Conservation (phyloP, 352 stramenopile species). For the Pythium scleroteichum region DNA sequence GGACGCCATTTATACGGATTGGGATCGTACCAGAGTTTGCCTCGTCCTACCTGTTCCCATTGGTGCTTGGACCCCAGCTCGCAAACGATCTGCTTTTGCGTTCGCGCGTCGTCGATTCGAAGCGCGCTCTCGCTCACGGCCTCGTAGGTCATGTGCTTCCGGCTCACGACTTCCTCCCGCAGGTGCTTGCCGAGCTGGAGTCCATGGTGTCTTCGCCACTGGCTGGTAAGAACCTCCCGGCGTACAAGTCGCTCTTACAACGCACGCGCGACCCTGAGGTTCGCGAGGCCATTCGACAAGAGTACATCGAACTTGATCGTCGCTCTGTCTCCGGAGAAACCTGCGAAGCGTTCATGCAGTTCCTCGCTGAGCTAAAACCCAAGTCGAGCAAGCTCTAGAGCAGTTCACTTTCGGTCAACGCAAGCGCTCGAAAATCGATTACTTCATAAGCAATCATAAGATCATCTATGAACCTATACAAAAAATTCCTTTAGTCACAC, state of each 20-base stretch:
- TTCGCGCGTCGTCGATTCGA: slow-evolving; percentile 54
- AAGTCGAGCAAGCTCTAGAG: slow-evolving; percentile 26
- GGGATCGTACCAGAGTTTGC: slow-evolving; percentile 86
- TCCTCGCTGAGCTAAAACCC: slow-evolving; percentile 20
- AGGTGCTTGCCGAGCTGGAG: slow-evolving; percentile 46
- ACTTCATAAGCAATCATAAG: too few species aligned
- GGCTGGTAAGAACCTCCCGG: slow-evolving; percentile 49
- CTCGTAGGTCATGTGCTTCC: slow-evolving; percentile 61
- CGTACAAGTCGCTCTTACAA: slow-evolving; percentile 61
- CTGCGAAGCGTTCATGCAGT: slow-evolving; percentile 24
- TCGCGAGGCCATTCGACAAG: slow-evolving; percentile 56
- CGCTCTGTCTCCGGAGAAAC: slow-evolving; percentile 51
- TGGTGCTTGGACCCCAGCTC: slow-evolving; percentile 53
- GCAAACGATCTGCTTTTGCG: slow-evolving; percentile 72
- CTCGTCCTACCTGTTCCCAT: slow-evolving; percentile 74
- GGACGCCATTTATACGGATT: slow-evolving; percentile 82
- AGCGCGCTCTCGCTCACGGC: slow-evolving; percentile 52
- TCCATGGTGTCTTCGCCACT: slow-evolving; percentile 45
- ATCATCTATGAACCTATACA: too few species aligned
- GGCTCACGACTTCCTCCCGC: slow-evolving; percentile 42
- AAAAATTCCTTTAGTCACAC: too few species aligned
- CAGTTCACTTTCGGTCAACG: background rate
- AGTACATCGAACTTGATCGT: slow-evolving; percentile 71
- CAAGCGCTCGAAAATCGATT: too few species aligned
- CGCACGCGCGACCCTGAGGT: slow-evolving; percentile 49